Evolutionary conservation across 805 yeast genomes (phyloP).

Genomic region (Candida hispaniensis): DNA sequence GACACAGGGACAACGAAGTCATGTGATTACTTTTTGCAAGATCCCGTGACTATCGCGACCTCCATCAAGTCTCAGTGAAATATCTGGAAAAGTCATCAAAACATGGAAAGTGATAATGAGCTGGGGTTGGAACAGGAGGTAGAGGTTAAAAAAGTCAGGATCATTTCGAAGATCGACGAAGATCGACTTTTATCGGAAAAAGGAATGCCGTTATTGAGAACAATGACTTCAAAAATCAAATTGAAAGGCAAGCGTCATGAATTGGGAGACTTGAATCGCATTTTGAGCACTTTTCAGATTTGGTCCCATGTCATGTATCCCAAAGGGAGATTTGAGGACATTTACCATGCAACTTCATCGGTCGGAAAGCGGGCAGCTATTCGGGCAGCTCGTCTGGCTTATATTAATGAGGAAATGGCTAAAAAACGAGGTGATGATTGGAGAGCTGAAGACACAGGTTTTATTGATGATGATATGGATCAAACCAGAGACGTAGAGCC

Average conservation of each 20-base stretch:
- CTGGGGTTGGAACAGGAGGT: slow-evolving; percentile 22
- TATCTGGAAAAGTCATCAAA: no score
- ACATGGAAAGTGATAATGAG: slow-evolving; percentile 9
- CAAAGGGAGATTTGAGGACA: slow-evolving; percentile 65
- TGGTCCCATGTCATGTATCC: slow-evolving; percentile 76
- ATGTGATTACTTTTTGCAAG: no score
- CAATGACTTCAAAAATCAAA: slow-evolving; percentile 31
- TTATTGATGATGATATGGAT: no score
- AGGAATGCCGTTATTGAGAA: slow-evolving; percentile 40
- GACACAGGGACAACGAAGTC: no score
- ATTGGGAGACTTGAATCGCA: slow-evolving; percentile 37
- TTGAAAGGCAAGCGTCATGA: slow-evolving; percentile 37
- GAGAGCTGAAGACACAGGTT: background rate
- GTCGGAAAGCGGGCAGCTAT: slow-evolving; percentile 2
- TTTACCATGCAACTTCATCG: slow-evolving; percentile 42
- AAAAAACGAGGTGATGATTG: background rate
- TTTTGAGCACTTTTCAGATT: slow-evolving; percentile 50
- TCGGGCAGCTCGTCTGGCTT: slow-evolving; percentile 1
- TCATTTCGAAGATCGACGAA: slow-evolving; percentile 40
- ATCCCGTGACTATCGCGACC: no score
- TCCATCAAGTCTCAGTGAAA: no score
- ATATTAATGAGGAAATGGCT: slow-evolving; percentile 4
- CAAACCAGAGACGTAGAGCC: no score
- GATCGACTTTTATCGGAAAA: slow-evolving; percentile 39
- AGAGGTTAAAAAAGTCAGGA: slow-evolving; percentile 24